Evolutionary conservation across 2,329 filamentous ascomycete genomes (phyloP), one percentile per base, ranked within the genome.

Genomic region (Neodidymelliopsis sp.): DNA sequence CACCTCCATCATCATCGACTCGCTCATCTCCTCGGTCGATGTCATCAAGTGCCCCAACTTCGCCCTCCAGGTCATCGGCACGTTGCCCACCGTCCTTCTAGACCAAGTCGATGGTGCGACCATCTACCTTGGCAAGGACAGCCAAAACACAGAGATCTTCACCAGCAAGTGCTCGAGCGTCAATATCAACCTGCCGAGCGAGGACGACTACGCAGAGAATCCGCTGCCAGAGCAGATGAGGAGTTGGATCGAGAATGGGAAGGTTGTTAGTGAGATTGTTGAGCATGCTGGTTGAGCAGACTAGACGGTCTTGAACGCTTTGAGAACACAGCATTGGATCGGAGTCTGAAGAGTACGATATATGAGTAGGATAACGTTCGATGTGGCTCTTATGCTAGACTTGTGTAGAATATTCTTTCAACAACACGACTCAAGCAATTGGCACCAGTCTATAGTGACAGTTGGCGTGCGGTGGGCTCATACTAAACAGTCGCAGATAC

Each of bases 31-130:
- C 37, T 91, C 89, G 23, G 85, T 99, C 47, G 94, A 99, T 67
- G 89, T 96, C 18, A 94, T 99, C 79, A 97, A 97, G 77, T 93
- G 89, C 36, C 84, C 89, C 62, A 96, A 94, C 73, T 96, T 99
- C 70, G 92, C 91, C 11, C 79, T 97, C n/a, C 91, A 97, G 75
- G 89, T 99, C 41, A 77, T 95, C 45, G 92, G 92, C 41, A 84
- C 83, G 3, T 83, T 96, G 11, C 94, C 94, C 1, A 96, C 93
- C 2, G 82, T 97, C 49, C 79, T 97, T 69, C 80, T 99, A 49
- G 94, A 99, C 72, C 91, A 97, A 75, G 88, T 97, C 48, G 94
- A 99, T 68, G 87, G 91, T 47, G 93, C 91, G 0, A 86, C 88
- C 53, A 78, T 99, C 54, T 99, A 96, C 73, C 84, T 99, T 15